These are phyloP conservation scores for Ceratobasidium sp. DNA, from an alignment of 1,284 basidiomycete species.

Conservation along the genomic window DNA sequence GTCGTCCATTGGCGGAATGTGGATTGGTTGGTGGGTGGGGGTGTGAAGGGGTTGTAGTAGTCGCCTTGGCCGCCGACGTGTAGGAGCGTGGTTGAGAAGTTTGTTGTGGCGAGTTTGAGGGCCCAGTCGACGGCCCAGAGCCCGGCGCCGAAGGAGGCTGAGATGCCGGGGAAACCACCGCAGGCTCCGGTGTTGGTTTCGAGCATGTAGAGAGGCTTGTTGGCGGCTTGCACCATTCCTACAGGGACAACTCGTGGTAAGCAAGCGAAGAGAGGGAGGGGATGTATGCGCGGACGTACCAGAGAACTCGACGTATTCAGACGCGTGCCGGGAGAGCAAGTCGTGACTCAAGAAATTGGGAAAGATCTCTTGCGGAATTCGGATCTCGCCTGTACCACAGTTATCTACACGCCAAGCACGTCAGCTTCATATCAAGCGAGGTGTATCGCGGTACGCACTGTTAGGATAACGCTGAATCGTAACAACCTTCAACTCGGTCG, in stretches of 20 bases:
- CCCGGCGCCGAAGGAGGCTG: constrained; percentile 73
- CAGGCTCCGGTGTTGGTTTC: constrained; percentile 65
- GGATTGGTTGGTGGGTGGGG: constrained; percentile 54
- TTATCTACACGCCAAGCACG: constrained; percentile 29
- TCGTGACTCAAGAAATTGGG: constrained; percentile 43
- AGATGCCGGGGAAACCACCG: constrained; percentile 62
- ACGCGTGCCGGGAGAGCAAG: constrained; percentile 22
- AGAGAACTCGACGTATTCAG: constrained; percentile 41
- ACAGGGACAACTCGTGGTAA: neutral
- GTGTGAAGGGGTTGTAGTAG: constrained; percentile 59
- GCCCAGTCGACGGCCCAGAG: constrained; percentile 79
- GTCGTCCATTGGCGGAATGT: constrained; percentile 57
- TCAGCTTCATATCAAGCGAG: constrained; percentile 1
- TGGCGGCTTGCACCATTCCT: constrained; percentile 45
- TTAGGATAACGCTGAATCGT: constrained; percentile 48
- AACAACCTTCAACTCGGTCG: constrained; percentile 34
- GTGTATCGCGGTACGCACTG: constrained; percentile 16
- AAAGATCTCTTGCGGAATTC: constrained; percentile 43
- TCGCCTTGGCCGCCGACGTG: constrained; percentile 54
- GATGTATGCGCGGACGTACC: neutral
- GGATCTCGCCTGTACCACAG: constrained; percentile 40
- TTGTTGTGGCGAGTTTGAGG: constrained; percentile 71
- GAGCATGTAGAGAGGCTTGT: constrained; percentile 61
- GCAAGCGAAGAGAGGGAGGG: neutral
- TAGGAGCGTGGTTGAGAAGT: constrained; percentile 62